Evolutionary conservation across 208 protist genomes (phyloP), one percentile per base, ranked within the genome.

Genomic region (Leishmania amazonensis): DNA sequence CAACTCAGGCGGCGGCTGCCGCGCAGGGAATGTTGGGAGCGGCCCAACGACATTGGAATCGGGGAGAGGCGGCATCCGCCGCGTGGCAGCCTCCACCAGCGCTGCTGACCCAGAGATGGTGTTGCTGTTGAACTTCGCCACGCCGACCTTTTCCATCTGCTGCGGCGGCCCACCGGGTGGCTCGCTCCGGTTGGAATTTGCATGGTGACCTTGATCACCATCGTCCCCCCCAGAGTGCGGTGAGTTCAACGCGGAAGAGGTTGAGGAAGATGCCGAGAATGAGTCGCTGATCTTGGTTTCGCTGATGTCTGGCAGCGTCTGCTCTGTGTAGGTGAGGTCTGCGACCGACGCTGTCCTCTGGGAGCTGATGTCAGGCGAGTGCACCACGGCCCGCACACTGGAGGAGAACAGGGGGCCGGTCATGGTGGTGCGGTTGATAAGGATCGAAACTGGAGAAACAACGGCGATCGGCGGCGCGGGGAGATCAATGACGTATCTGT

Each of bases 371-470:
- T 24, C 4, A 28, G 86, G 86, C 38, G 86, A 85, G 62, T 85
- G 78, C 70, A 89, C 86, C 68, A 81, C 77, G 2, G 74, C 80
- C 54, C 78, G 86, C 75, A 83, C 28, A 31, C 72, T n/a, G 21
- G 47, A 42, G 38, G 68, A 31, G 28, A 85, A 85, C 19, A 68
- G 4, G 5, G 80, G 73, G 1, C 54, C 65, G 13, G 38, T 42
- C 47, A 65, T 13, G 31, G 47, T 9, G 65, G 38, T 51, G 42
- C 86, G 86, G 65, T 81, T 80, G 35, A 90, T 78, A 3, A 90
- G 68, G 51, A 90, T 87, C 21, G 83, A 90, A 8, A 80, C 76
- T 53, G 87, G 83, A 13, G 82, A 78, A 15, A 58, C 70, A 24
- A 81, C n/a, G 9, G 78, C 84, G 9, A 76, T 72, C 47, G 81